These are phyloP conservation scores for Leucaena leucocephala DNA, from an alignment of 306 rosid genomes.

Conservation along the genomic window DNA sequence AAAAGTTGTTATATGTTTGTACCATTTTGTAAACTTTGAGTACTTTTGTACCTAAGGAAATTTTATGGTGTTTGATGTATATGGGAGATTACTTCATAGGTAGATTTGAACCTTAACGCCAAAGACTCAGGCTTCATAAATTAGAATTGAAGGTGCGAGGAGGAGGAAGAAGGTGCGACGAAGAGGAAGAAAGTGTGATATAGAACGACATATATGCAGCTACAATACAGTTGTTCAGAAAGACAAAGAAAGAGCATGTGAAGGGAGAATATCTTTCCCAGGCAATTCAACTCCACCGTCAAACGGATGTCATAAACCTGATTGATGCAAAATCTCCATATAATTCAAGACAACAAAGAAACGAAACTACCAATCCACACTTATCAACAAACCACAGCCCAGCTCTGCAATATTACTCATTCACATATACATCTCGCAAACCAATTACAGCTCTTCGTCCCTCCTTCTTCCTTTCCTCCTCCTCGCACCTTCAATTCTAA, in stretches of 20 bases:
- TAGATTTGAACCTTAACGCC: no score
- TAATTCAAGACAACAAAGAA: background rate
- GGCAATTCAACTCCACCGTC: background rate
- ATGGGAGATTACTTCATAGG: no score
- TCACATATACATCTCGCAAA: conserved; percentile 13
- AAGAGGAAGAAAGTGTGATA: no score
- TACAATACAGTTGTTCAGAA: conserved; percentile 3
- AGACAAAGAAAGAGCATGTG: conserved; percentile 35
- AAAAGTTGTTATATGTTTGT: no score
- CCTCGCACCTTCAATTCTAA: no score
- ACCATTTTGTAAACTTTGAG: no score
- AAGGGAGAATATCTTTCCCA: conserved; percentile 6
- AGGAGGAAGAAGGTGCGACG: no score
- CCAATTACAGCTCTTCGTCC: background rate
- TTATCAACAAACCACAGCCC: conserved; percentile 19
- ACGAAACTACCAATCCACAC: background rate
- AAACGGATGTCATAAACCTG: background rate
- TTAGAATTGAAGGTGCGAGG: no score
- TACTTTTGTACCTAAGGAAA: no score
- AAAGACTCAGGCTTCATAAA: no score
- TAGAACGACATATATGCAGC: background rate
- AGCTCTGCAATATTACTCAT: conserved; percentile 32
- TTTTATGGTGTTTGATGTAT: no score
- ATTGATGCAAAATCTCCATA: background rate
- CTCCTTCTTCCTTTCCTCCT: no score